These are phyloP conservation scores for Neoascochyta sp. DNA, from an alignment of 2,329 filamentous ascomycete genomes.

Conservation along the genomic window DNA sequence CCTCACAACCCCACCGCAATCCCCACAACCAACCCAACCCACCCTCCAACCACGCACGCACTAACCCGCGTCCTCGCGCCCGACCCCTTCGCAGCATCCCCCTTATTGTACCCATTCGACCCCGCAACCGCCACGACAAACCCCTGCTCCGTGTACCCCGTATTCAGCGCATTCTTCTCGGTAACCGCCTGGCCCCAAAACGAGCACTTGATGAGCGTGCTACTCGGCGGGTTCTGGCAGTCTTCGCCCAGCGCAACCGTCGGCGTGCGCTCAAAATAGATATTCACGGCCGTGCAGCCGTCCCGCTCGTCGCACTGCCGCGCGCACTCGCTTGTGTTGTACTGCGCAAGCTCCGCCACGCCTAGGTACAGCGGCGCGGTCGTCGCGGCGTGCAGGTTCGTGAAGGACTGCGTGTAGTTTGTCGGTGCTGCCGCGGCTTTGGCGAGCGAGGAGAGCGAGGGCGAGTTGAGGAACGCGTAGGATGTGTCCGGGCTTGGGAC, in stretches of 20 bases:
- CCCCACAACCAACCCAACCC: slow-evolving; percentile 1
- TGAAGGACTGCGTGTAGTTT: slow-evolving; percentile 23
- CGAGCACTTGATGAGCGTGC: slow-evolving; percentile 21
- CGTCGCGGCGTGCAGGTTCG: slow-evolving; percentile 23
- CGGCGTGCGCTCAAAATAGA: slow-evolving; percentile 24
- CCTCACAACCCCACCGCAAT: too few relatives aligned
- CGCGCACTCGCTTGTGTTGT: slow-evolving; percentile 26
- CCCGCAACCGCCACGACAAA: slow-evolving; percentile 16
- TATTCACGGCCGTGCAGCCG: slow-evolving; percentile 20
- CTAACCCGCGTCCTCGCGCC: slow-evolving; percentile 5
- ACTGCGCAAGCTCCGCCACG: slow-evolving; percentile 17
- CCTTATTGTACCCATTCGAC: slow-evolving; percentile 19
- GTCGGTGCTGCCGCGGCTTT: slow-evolving; percentile 18
- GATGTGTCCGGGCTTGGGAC: slow-evolving; percentile 8
- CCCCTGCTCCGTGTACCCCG: slow-evolving; percentile 6
- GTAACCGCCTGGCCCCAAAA: slow-evolving; percentile 15
- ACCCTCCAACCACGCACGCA: background rate
- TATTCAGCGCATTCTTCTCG: slow-evolving; percentile 9
- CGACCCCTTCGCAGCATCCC: slow-evolving; percentile 5
- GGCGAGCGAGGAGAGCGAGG: slow-evolving; percentile 10
- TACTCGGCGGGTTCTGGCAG: slow-evolving; percentile 16
- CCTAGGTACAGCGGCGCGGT: slow-evolving; percentile 18
- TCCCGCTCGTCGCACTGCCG: slow-evolving; percentile 11
- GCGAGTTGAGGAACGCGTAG: slow-evolving; percentile 15
- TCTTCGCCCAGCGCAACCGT: slow-evolving; percentile 5